phyloP scores from a whole-genome alignment of 2,329 filamentous ascomycete species.

The Coleophoma eucalyptorum region DNA sequence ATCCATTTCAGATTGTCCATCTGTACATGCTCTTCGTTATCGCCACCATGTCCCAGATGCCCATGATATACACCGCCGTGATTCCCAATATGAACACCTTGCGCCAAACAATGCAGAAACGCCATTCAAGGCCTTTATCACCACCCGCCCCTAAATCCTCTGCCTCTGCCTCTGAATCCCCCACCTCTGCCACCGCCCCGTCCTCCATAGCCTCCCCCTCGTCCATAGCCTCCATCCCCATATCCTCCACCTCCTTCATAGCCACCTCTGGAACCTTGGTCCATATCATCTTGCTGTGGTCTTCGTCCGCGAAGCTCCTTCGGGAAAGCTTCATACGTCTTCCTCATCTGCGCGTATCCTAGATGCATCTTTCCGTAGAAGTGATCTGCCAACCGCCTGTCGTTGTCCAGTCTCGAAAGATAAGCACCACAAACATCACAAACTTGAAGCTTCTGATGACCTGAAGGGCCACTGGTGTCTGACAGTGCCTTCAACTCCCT shows the following conservation, averaged over 20 bases:
- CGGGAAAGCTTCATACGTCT: constrained; percentile 81
- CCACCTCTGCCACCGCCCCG: constrained; percentile 21
- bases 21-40: no score
- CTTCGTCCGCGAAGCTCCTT: constrained; percentile 78
- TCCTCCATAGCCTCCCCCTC: constrained; percentile 17
- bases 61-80: constrained; percentile 3
- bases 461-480: constrained; percentile 87
- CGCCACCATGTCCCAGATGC: no score
- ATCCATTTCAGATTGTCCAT: no score
- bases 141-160: constrained; percentile 21
- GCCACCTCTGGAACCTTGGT: constrained; percentile 8
- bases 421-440: constrained; percentile 98
- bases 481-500: constrained; percentile 85
- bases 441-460: constrained; percentile 96
- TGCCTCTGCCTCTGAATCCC: constrained; percentile 7
- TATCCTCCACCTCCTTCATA: constrained; percentile 17
- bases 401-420: constrained; percentile 87
- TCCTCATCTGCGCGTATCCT: constrained; percentile 96
- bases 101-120: constrained; percentile 2
- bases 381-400: constrained; percentile 88
- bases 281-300: constrained; percentile 42
- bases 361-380: constrained; percentile 99
- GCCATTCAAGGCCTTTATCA: constrained; percentile 4
- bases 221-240: constrained; percentile 13
- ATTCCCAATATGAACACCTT: constrained; percentile 5